Conservation (phyloP, 169 alveolate species). For the Cryptosporidium viatorum region DNA sequence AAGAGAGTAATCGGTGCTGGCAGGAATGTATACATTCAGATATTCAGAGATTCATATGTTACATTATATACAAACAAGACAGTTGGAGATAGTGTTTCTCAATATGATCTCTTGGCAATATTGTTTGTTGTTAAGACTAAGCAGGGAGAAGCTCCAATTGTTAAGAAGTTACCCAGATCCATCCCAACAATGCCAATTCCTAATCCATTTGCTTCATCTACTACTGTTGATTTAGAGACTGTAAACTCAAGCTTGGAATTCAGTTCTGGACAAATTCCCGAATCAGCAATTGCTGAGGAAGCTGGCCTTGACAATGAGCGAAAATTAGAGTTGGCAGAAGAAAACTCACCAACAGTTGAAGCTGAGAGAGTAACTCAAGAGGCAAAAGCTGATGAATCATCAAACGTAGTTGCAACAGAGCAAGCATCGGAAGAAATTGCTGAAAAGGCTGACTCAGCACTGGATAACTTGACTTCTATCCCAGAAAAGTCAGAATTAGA, state of each 20-base stretch:
- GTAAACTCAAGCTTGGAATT: neutral
- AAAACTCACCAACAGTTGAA: neutral
- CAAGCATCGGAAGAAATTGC: neutral
- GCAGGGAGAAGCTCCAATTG: conserved; percentile 56
- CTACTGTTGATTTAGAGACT: conserved; percentile 15
- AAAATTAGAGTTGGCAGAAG: neutral
- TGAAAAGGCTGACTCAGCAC: conserved; percentile 5
- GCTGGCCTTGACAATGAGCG: neutral
- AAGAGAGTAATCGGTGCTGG: conserved; percentile 56
- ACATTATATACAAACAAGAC: conserved; percentile 20
- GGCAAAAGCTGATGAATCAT: neutral
- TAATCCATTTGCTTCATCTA: conserved; percentile 12
- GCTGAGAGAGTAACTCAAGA: conserved; percentile 7
- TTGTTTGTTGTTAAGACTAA: conserved; percentile 24
- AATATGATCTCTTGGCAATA: conserved; percentile 42
- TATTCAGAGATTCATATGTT: conserved; percentile 36
- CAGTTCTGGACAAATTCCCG: neutral
- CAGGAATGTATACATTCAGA: conserved; percentile 66
- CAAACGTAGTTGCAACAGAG: neutral
- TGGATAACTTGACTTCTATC: neutral
- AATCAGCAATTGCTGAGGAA: neutral
- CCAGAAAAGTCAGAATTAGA: neutral
- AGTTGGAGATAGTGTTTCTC: conserved; percentile 28
- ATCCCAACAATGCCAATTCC: conserved; percentile 54
- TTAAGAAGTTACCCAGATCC: conserved; percentile 66